Evolutionary conservation across 495 filamentous ascomycete species (phyloP), one percentile per base, ranked within the genome.

Genomic region (Hypomontagnella submonticulosa): DNA sequence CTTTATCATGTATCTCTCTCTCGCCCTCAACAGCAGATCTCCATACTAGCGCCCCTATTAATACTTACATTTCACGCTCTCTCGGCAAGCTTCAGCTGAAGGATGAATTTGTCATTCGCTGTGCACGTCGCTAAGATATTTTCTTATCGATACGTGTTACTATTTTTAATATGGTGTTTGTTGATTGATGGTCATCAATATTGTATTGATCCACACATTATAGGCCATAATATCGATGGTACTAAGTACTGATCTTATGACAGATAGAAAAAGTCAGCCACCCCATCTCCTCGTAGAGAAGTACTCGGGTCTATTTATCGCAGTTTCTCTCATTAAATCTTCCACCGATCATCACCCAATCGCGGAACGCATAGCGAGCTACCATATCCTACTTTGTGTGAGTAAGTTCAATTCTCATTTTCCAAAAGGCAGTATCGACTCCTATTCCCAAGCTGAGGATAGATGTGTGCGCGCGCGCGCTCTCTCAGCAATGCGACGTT

Each of bases 31-130:
- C 36, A 23, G 33, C 16, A 42, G 40, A 43, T 36, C 54, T 53
- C 43, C 15, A 42, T 67, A 34, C 18, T 27, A 10, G 41, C 48
- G 20, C 40, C 30, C 40, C 32, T 30, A n/a, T n/a, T n/a, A n/a
- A n/a, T n/a, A 47, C 36, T 42, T 50, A 30, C 27, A 19, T 56
- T 20, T 56, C 42, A 55, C 30, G n/a, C n/a, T 41, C 15, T 34
- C 41, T 51, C 52, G 54, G 49, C 53, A 50, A 63, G 16, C 36
- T 60, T 63, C 60, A 69, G 66, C 66, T 69, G 66, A 69, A 69
- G 55, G 66, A 69, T 62, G 37, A 63, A 56, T 64, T 64, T 48
- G 50, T 55, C 49, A 64, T 69, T 57, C 19, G 33, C 43, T 38
- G 34, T 20, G 5, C 44, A 44, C 12, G 41, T 43, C 4, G 27